Base-by-base conservation (phyloP, 192 early-diverging fungal species). In the Allomyces arbusculus region DNA sequence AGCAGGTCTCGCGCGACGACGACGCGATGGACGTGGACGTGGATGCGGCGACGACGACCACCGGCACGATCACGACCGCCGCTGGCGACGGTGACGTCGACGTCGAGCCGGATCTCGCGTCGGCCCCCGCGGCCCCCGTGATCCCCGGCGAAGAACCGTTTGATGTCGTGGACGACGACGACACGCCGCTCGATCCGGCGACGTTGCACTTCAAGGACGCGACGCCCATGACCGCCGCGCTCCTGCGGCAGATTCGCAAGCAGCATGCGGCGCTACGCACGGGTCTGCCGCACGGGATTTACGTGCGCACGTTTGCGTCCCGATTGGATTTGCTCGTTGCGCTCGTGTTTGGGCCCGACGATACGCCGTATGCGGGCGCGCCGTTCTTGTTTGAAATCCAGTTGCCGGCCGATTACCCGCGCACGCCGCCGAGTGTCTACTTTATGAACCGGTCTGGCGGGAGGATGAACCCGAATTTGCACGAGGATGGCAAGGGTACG, bases 341-440 rank as follows among this genome's bases (percentile, higher is more conserved):
- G 0, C 58, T 84, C 20, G 80, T 84, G 62, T 70, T 79, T 44
- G 82, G 82, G 5, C 82, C 82, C 7, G 71, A 70, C 12, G 71
- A 74, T n/a, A 84, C 82, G 19, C 81, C 82, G 0, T 84, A 84
- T 63, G 78, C 83, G 23, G 73, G 76, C 22, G 77, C 76, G 3
- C 63, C 82, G n/a, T 84, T 84, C 67, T 63, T 82, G 26, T 84
- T 84, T 71, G 82, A 84, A 63, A 74, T 84, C 61, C 69, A 64
- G 23, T 44, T 84, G 26, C 80, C 82, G 3, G 26, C 61, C 3
- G 74, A 79, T 1, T 84, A 76, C 64, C 82, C 82, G 8, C 24
- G 75, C 9, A 62, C 69, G 67, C 82, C 82, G n/a, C 82, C 82
- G 9, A 22, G 62, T 19, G 77, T 79, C 6, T 74, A 67, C 69